Conservation (phyloP, 768 basidiomycete species). For the Pisolithus albus region DNA sequence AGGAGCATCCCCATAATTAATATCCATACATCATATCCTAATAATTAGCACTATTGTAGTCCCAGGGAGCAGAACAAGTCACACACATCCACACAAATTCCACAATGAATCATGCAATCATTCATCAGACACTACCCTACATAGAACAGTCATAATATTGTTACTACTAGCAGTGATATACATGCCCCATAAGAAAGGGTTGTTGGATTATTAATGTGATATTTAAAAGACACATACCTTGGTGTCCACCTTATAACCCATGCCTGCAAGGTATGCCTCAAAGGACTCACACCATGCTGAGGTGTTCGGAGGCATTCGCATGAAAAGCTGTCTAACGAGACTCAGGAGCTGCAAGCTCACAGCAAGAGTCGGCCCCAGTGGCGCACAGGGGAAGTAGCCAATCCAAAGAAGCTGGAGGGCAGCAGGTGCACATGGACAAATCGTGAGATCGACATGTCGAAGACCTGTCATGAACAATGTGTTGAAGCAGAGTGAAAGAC, state of each 20-base stretch:
- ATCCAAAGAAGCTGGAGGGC: constrained; percentile 19
- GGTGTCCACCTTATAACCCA: constrained; percentile 15
- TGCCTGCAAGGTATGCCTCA: constrained; percentile 16
- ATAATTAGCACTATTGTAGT: neutral
- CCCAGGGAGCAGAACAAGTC: too few relatives aligned
- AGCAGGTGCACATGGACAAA: constrained; percentile 6
- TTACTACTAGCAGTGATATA: too few relatives aligned
- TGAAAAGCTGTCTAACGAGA: constrained; percentile 21
- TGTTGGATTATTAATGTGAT: neutral
- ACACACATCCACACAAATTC: too few relatives aligned
- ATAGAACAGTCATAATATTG: too few relatives aligned
- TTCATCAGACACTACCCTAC: too few relatives aligned
- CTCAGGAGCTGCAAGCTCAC: constrained; percentile 26
- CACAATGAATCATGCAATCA: neutral
- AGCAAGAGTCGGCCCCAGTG: constrained; percentile 24
- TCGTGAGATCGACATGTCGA: neutral
- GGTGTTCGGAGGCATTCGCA: constrained; percentile 22
- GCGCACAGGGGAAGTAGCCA: constrained; percentile 25
- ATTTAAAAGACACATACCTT: constrained; percentile 3
- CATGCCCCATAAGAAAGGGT: constrained; percentile 4
- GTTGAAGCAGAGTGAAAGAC: neutral
- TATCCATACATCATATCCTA: too few relatives aligned
- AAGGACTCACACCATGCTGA: constrained; percentile 23
- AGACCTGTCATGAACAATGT: constrained; percentile 1
- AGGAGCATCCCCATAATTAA: too few relatives aligned